Percentiles rank a stretch among this genome's conserved stretches.
These are phyloP conservation scores for Aspergillus sp. DNA, from an alignment of 2,329 filamentous ascomycete genomes.

Conservation along the genomic window DNA sequence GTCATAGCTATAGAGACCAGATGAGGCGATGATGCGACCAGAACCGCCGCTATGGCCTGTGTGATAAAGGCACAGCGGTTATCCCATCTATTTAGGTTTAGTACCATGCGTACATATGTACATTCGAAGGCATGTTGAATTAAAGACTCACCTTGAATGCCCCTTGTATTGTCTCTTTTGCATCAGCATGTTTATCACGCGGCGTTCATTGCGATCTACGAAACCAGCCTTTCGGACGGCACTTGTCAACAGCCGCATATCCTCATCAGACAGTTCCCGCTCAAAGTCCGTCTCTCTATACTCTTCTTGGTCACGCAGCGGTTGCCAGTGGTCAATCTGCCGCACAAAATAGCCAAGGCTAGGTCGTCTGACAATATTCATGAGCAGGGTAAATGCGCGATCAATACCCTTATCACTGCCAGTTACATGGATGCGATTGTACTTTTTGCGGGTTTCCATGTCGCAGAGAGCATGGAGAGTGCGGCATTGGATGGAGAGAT, in stretches of 20 bases:
- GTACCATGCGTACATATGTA: neutral
- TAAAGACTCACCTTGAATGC: too few relatives aligned
- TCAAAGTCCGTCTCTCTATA: neutral
- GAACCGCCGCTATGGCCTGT: slow-evolving; percentile 13
- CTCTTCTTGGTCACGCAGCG: neutral
- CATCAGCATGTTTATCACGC: slow-evolving; percentile 15
- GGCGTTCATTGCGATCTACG: neutral
- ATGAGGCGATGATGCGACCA: slow-evolving; percentile 16
- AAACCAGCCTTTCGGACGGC: slow-evolving; percentile 12
- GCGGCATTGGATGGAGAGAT: slow-evolving; percentile 9
- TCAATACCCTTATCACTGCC: slow-evolving; percentile 2
- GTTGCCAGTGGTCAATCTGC: slow-evolving; percentile 7
- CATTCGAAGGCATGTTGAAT: too few relatives aligned
- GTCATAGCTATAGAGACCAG: slow-evolving; percentile 10
- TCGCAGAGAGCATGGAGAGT: slow-evolving; percentile 9
- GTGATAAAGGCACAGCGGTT: slow-evolving; percentile 4
- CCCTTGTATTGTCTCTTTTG: neutral
- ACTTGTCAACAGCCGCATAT: slow-evolving; percentile 6
- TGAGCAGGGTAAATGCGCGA: slow-evolving; percentile 9
- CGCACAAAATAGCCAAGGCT: slow-evolving; percentile 13
- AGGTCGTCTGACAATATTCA: slow-evolving; percentile 14
- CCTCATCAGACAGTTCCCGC: slow-evolving; percentile 7
- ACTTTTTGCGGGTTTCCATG: slow-evolving; percentile 9
- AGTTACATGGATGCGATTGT: slow-evolving; percentile 6
- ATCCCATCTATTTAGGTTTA: neutral